These are phyloP conservation scores for Monascus purpureus DNA, from an alignment of 495 filamentous ascomycete genomes.

Conservation along the genomic window DNA sequence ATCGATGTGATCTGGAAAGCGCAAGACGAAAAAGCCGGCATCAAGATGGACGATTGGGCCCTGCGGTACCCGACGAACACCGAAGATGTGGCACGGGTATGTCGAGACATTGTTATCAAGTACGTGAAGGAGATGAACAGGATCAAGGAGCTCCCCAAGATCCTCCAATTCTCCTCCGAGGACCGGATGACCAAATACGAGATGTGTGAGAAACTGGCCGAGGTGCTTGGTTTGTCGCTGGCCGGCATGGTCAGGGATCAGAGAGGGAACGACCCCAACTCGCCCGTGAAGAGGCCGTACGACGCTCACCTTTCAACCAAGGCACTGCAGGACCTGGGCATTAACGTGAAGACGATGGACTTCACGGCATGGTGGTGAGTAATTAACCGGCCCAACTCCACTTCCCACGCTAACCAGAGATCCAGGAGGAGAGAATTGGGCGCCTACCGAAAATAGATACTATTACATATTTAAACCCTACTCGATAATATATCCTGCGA, in stretches of 20 bases:
- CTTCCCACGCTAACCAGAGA: constrained; percentile 5
- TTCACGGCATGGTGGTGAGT: constrained; percentile 79
- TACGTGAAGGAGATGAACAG: constrained; percentile 38
- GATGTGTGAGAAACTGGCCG: constrained; percentile 67
- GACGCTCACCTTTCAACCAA: constrained; percentile 79
- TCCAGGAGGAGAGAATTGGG: constrained; percentile 27
- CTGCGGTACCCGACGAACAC: constrained; percentile 77
- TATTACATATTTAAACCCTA: background rate
- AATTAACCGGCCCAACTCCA: background rate
- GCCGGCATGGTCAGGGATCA: constrained; percentile 56
- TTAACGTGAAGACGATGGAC: constrained; percentile 60
- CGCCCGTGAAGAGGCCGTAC: constrained; percentile 66
- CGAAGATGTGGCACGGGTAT: constrained; percentile 75
- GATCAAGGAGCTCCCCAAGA: constrained; percentile 42
- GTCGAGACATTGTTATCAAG: constrained; percentile 52
- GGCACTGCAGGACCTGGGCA: constrained; percentile 58
- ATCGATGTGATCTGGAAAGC: constrained; percentile 59
- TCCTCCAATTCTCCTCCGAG: constrained; percentile 82
- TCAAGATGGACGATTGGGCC: constrained; percentile 85
- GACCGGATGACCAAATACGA: constrained; percentile 83
- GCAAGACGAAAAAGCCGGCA: constrained; percentile 39
- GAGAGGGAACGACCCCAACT: constrained; percentile 62
- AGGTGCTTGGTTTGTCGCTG: constrained; percentile 68
- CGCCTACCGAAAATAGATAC: constrained; percentile 21
- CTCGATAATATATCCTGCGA: background rate